Evolutionary conservation across 306 rosid species (phyloP).

Genomic region (Lotus japonicus): DNA sequence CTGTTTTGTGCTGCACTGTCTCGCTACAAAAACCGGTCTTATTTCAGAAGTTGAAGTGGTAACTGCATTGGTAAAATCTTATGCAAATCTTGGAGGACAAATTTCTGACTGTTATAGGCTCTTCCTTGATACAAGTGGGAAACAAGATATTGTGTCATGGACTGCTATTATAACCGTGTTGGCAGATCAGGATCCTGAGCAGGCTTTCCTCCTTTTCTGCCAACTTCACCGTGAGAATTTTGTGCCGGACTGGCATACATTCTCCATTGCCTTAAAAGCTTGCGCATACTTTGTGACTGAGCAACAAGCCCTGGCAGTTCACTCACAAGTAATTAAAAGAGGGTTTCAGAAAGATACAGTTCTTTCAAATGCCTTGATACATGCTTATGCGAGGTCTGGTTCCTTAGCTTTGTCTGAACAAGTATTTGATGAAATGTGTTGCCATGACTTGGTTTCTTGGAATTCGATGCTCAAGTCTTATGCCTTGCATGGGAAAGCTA

Average conservation of each 20-base stretch:
- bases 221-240: conserved; percentile 49
- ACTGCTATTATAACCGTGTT: conserved; percentile 65
- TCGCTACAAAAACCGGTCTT: conserved; percentile 51
- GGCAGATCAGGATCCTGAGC: conserved; percentile 65
- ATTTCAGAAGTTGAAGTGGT: conserved; percentile 56
- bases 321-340: conserved; percentile 57
- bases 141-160: conserved; percentile 74
- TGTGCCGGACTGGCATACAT: conserved; percentile 62
- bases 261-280: conserved; percentile 72
- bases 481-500: conserved; percentile 74
- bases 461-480: conserved; percentile 80
- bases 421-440: conserved; percentile 47
- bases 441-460: conserved; percentile 74
- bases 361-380: conserved; percentile 71
- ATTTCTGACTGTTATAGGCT: conserved; percentile 56
- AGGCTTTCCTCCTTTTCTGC: conserved; percentile 56
- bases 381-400: conserved; percentile 81
- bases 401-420: conserved; percentile 56
- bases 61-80: conserved; percentile 60
- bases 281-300: conserved; percentile 68
- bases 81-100: conserved; percentile 58
- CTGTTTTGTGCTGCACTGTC: conserved; percentile 69
- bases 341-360: conserved; percentile 60
- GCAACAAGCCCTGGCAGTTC: conserved; percentile 48
- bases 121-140: conserved; percentile 51